Evolutionary conservation across 1,284 basidiomycete species (phyloP).

Genomic region (Cystobasidium pallidum): DNA sequence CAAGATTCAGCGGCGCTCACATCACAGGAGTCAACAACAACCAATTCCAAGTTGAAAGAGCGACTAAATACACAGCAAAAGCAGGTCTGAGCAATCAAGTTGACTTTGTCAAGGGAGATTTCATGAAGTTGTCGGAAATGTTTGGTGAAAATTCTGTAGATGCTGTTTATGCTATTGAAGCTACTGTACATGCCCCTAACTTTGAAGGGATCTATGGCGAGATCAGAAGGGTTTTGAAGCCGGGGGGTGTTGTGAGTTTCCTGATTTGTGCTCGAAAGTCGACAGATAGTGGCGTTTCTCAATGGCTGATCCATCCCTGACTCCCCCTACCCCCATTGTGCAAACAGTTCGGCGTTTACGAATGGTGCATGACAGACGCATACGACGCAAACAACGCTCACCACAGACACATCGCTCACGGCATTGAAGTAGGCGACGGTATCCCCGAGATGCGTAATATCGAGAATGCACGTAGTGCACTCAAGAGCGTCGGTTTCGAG

Average conservation of each 20-base stretch:
- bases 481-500: conserved; percentile 83
- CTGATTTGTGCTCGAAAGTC: not conserved
- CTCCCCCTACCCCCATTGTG: too few relatives aligned
- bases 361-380: conserved; percentile 97
- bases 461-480: conserved; percentile 71
- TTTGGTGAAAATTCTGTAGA: conserved; percentile 95
- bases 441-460: conserved; percentile 96
- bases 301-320: too few relatives aligned
- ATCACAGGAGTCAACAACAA: conserved; percentile 97
- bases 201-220: conserved; percentile 95
- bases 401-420: conserved; percentile 91
- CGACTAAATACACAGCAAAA: conserved; percentile 77
- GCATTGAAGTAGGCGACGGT: conserved; percentile 77
- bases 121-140: conserved; percentile 90
- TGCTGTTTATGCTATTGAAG: conserved; percentile 87
- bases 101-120: conserved; percentile 83
- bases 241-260: conserved; percentile 82
- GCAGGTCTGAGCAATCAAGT: conserved; percentile 79
- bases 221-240: conserved; percentile 93
- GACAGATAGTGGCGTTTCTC: too few relatives aligned
- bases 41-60: conserved; percentile 87
- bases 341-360: conserved; percentile 88
- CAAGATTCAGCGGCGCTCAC: conserved; percentile 81
- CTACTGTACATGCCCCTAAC: conserved; percentile 91
- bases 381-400: conserved; percentile 83